Base-by-base conservation (phyloP, 2,329 filamentous ascomycete species). In the Mariannaea elegans region DNA sequence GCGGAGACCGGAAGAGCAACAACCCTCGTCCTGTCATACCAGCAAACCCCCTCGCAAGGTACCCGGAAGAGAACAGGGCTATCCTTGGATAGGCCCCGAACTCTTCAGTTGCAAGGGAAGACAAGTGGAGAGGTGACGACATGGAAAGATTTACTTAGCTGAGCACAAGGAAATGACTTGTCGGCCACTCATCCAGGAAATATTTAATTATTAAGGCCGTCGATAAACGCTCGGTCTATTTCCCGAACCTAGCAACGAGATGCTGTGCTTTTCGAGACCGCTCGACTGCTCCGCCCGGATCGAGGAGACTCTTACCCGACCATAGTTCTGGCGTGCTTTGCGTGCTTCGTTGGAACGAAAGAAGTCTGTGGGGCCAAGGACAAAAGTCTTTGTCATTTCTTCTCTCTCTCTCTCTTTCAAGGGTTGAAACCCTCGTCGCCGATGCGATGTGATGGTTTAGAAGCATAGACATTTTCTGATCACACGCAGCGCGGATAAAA, bases 241-340 rank as follows among this genome's bases (percentile, higher is more conserved):
- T 31, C 48, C 41, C 29, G 36, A 36, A 44, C 45, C 57, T 41
- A 32, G 61, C 46, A 51, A 46, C 7, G 19, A 58, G 45, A 52
- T 66, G 41, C 61, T 51, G 49, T 34, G 32, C 19, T 39, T 46
- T 57, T 54, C 58, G 67, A 67, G 51, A 55, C 66, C 58, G 38
- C 23, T 39, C 50, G 52, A 57, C 38, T 50, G 66, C 50, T 68
- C 64, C 61, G 59, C 65, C 60, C 67, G 67, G 67, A 68, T 70
- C 67, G 60, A 58, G 39, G 57, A 59, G 21, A 54, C 50, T 39
- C 29, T 62, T 68, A 67, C 64, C 62, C 67, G 67, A 44, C 65
- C 60, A 69, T 69, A 44, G 52, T 45, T 29, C 56, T 62, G 67
- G 65, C 56, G 56, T 65, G 65, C 41, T 62, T 36, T 18, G n/a